Evolutionary conservation across 768 basidiomycete genomes (phyloP).

Genomic region (Russula sp.): DNA sequence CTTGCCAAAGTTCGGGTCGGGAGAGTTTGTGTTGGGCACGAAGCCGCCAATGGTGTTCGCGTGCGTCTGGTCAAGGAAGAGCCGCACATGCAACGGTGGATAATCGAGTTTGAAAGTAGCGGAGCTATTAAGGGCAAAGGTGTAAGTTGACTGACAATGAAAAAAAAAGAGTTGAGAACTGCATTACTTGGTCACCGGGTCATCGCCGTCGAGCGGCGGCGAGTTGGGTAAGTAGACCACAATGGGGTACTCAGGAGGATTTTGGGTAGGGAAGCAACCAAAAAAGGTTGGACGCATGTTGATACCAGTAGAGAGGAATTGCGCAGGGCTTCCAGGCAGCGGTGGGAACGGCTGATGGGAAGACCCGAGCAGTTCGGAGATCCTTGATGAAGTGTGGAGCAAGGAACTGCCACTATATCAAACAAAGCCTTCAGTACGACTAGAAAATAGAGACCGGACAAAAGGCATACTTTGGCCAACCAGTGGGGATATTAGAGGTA

Average conservation of each 20-base stretch:
- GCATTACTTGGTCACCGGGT: slow-evolving; percentile 57
- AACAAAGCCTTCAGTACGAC: background rate
- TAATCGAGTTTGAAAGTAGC: slow-evolving; percentile 57
- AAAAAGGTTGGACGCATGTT: slow-evolving; percentile 71
- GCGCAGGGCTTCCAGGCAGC: slow-evolving; percentile 43
- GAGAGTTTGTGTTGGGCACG: slow-evolving; percentile 45
- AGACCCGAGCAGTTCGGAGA: slow-evolving; percentile 36
- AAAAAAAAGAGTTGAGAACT: background rate
- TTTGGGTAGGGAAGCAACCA: slow-evolving; percentile 54
- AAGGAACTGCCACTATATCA: slow-evolving; percentile 45
- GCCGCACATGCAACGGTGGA: slow-evolving; percentile 40
- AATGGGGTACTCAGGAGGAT: slow-evolving; percentile 52
- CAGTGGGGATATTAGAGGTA: slow-evolving; percentile 46
- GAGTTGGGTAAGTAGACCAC: slow-evolving; percentile 73
- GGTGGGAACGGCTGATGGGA: slow-evolving; percentile 60
- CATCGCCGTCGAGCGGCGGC: slow-evolving; percentile 54
- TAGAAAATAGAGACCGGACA: background rate
- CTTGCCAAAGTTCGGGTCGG: slow-evolving; percentile 49
- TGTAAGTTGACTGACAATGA: background rate
- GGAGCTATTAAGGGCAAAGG: slow-evolving; percentile 33
- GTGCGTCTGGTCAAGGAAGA: slow-evolving; percentile 58
- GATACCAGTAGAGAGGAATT: slow-evolving; percentile 53
- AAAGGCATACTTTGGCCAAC: slow-evolving; percentile 57
- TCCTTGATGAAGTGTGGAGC: slow-evolving; percentile 38
- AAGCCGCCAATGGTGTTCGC: slow-evolving; percentile 52